phyloP scores from a whole-genome alignment of 768 basidiomycete genomes.

The Coprinopsis cinerea region DNA sequence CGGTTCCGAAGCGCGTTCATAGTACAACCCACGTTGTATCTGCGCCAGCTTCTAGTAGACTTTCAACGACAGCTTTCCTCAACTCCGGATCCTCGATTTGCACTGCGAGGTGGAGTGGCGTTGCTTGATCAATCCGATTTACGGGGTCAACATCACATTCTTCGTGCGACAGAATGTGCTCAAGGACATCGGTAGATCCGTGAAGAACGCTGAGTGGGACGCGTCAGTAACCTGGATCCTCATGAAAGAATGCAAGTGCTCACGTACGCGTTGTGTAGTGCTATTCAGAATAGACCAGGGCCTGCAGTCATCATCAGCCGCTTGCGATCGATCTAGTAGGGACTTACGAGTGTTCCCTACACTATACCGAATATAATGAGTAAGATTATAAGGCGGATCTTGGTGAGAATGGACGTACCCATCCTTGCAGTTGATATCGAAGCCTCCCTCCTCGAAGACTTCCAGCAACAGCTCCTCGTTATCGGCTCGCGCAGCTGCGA shows the following conservation, averaged over 20 bases:
- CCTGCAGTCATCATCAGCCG: not conserved
- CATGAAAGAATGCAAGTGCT: conserved; percentile 29
- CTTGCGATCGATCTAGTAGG: conserved; percentile 18
- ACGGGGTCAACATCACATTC: conserved; percentile 73
- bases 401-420: conserved; percentile 45
- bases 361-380: conserved; percentile 20
- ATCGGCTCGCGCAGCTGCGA: conserved; percentile 69
- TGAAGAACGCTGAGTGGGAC: conserved; percentile 14
- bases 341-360: conserved; percentile 72
- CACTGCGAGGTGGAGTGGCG: conserved; percentile 75
- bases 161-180: conserved; percentile 67
- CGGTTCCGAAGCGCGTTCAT: not conserved
- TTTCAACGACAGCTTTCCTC: conserved; percentile 49
- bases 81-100: conserved; percentile 48
- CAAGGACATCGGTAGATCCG: conserved; percentile 59
- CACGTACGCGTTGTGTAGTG: conserved; percentile 25
- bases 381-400: not conserved
- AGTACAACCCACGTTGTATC: conserved; percentile 48
- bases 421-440: conserved; percentile 73
- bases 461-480: conserved; percentile 63
- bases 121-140: conserved; percentile 63
- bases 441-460: conserved; percentile 48
- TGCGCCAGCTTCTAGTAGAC: conserved; percentile 74
- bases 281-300: conserved; percentile 8
- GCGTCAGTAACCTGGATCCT: not conserved